Evolutionary conservation across 768 basidiomycete species (phyloP).

Genomic region (Collybia mongolica): DNA sequence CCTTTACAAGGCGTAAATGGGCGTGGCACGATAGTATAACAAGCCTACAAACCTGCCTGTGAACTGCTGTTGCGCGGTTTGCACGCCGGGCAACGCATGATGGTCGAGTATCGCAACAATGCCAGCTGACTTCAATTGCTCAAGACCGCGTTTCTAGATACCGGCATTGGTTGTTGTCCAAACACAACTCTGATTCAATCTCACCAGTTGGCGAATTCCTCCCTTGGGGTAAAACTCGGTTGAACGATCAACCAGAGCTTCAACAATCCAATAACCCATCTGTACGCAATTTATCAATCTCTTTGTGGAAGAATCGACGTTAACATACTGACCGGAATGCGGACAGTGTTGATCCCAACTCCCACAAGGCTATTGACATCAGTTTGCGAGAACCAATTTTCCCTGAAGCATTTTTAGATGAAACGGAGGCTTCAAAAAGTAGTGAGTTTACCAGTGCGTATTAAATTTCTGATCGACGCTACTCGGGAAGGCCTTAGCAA

Average conservation of each 20-base stretch:
- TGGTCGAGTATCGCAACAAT: conserved; percentile 67
- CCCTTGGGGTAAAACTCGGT: conserved; percentile 69
- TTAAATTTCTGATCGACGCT: conserved; percentile 59
- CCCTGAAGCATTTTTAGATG: conserved; percentile 30
- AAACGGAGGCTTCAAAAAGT: neutral
- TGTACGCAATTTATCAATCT: conserved; percentile 19
- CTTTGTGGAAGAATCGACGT: neutral
- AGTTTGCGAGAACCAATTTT: conserved; percentile 67
- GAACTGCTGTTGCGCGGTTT: conserved; percentile 59
- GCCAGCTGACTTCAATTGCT: conserved; percentile 57
- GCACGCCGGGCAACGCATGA: conserved; percentile 72
- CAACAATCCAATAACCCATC: conserved; percentile 85
- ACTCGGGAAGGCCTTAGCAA: conserved; percentile 57
- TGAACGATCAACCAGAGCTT: conserved; percentile 60
- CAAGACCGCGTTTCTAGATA: conserved; percentile 58
- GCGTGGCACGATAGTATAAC: neutral
- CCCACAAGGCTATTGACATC: conserved; percentile 55
- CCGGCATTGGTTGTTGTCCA: neutral
- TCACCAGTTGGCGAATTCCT: conserved; percentile 63
- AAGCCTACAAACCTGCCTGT: conserved; percentile 55
- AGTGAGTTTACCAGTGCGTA: conserved; percentile 53
- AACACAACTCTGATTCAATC: conserved; percentile 11
- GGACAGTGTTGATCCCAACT: conserved; percentile 71
- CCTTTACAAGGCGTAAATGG: conserved; percentile 27
- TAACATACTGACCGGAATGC: conserved; percentile 58